phyloP scores from a whole-genome alignment of 768 basidiomycete genomes.

The Kwoniella dendrophila region DNA sequence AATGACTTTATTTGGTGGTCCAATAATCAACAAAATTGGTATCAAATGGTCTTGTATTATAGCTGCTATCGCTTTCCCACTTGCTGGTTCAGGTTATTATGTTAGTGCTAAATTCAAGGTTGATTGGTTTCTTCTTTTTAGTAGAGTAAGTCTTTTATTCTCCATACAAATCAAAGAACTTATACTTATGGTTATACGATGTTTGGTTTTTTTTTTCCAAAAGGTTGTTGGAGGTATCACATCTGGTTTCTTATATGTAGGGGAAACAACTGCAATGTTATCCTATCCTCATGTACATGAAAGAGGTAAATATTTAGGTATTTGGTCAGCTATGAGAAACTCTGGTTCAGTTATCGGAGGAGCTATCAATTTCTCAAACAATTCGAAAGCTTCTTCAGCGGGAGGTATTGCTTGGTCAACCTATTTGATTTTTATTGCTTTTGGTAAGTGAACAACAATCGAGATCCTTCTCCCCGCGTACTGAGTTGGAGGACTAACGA shows the following conservation, averaged over 20 bases:
- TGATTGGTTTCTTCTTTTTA: conserved; percentile 27
- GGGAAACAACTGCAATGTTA: conserved; percentile 26
- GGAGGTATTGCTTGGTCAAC: conserved; percentile 28
- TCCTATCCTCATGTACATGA: conserved; percentile 24
- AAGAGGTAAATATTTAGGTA: conserved; percentile 22
- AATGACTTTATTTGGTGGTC: conserved; percentile 28
- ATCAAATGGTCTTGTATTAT: conserved; percentile 26
- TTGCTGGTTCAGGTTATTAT: conserved; percentile 30
- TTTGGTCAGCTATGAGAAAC: conserved; percentile 30
- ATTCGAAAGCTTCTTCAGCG: conserved; percentile 1
- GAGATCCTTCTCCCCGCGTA: too few species aligned
- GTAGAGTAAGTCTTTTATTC: conserved; percentile 12
- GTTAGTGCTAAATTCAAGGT: conserved; percentile 14
- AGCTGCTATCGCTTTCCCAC: conserved; percentile 25
- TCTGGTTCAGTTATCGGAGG: conserved; percentile 10
- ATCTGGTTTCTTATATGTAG: conserved; percentile 24
- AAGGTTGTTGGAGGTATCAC: conserved; percentile 21
- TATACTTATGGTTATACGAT: too few species aligned
- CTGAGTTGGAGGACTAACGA: neutral
- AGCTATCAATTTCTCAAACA: conserved; percentile 23
- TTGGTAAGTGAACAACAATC: too few species aligned
- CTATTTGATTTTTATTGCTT: conserved; percentile 28
- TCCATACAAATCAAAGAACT: neutral
- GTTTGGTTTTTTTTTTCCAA: too few species aligned
- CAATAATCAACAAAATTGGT: conserved; percentile 24